phyloP scores from a whole-genome alignment of 2,329 filamentous ascomycete species.

The Scorias spongiosa region DNA sequence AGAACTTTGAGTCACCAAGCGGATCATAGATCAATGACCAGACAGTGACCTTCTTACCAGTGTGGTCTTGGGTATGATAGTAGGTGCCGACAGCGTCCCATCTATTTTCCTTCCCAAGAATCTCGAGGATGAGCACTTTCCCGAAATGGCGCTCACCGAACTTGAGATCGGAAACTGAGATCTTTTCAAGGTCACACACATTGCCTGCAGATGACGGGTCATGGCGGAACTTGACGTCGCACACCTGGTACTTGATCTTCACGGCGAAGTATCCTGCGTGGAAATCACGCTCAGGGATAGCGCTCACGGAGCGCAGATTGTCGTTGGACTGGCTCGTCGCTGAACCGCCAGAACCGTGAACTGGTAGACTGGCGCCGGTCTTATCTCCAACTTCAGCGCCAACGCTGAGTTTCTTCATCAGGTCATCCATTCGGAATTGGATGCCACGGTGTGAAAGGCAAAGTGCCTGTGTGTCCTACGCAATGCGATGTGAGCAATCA shows the following conservation, averaged over 20 bases:
- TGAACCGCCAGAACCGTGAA: too few relatives aligned
- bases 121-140: neutral
- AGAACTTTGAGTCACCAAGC: neutral
- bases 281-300: neutral
- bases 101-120: neutral
- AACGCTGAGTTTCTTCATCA: neutral
- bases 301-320: neutral
- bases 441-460: too few relatives aligned
- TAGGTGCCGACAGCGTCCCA: neutral
- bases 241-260: neutral
- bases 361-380: neutral
- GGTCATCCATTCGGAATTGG: too few relatives aligned
- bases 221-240: neutral
- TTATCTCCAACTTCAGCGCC: neutral
- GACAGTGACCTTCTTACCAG: neutral
- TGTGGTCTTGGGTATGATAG: neutral
- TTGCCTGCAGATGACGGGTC: neutral
- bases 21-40: neutral
- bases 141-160: neutral
- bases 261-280: neutral
- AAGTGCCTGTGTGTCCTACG: too few relatives aligned
- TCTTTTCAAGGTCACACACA: neutral
- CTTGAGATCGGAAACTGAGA: neutral
- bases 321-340: neutral
- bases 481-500: too few relatives aligned